These are phyloP conservation scores for Colletotrichum noveboracense DNA, from an alignment of 2,329 filamentous ascomycete genomes.

Conservation along the genomic window DNA sequence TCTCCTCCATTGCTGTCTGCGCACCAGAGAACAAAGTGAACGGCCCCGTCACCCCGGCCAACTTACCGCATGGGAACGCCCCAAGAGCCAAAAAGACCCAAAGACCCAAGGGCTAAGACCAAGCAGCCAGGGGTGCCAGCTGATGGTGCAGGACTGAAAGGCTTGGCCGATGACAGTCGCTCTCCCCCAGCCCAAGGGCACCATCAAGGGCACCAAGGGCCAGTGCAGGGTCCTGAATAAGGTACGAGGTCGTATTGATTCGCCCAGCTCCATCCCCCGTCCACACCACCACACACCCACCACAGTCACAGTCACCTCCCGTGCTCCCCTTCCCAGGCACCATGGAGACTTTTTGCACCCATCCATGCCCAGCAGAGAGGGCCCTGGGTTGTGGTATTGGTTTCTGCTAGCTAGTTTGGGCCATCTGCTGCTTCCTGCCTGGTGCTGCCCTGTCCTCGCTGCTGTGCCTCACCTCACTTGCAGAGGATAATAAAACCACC, in stretches of 20 bases:
- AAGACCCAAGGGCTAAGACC: background rate
- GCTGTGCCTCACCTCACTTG: slow-evolving; percentile 10
- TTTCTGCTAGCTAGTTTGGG: background rate
- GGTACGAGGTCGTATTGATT: slow-evolving; percentile 22
- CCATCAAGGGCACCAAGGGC: background rate
- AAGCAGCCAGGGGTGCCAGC: slow-evolving; percentile 1
- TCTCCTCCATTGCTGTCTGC: background rate
- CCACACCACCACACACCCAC: background rate
- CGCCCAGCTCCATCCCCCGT: slow-evolving; percentile 6
- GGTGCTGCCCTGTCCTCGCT: background rate
- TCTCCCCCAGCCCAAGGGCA: background rate
- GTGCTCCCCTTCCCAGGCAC: background rate
- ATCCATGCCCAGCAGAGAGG: background rate
- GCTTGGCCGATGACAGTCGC: slow-evolving; percentile 14
- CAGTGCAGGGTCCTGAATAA: slow-evolving; percentile 19
- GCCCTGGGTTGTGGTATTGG: background rate
- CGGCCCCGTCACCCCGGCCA: background rate
- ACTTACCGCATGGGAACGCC: background rate
- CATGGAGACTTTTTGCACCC: background rate
- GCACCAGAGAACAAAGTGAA: background rate
- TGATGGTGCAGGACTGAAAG: slow-evolving; percentile 1
- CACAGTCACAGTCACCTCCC: background rate
- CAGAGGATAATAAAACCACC: slow-evolving; percentile 17
- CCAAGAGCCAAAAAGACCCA: background rate
- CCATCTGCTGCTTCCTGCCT: background rate